These are phyloP conservation scores for Suillus sp. DNA, from an alignment of 768 basidiomycete genomes.

Conservation along the genomic window DNA sequence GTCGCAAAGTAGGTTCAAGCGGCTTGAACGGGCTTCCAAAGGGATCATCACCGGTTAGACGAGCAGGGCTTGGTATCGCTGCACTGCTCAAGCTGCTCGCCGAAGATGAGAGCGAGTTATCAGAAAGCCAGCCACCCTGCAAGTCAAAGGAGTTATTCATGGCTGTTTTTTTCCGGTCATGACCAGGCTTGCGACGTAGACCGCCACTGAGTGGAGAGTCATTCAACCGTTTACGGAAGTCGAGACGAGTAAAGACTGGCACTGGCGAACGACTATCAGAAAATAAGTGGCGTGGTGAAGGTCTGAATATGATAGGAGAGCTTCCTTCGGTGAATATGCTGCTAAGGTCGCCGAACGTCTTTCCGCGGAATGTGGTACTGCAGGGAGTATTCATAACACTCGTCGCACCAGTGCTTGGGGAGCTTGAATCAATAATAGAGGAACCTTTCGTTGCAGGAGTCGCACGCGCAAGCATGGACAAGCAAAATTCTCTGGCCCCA, in stretches of 20 bases:
- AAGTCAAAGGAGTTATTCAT: slow-evolving; percentile 31
- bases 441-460: slow-evolving; percentile 48
- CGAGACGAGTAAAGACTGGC: slow-evolving; percentile 32
- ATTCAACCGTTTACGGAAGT: slow-evolving; percentile 40
- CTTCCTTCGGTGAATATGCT: slow-evolving; percentile 27
- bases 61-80: slow-evolving; percentile 25
- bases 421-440: slow-evolving; percentile 29
- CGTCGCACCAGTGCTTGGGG: slow-evolving; percentile 32
- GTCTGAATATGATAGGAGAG: slow-evolving; percentile 42
- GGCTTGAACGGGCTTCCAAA: slow-evolving; percentile 49
- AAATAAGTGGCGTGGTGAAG: slow-evolving; percentile 45
- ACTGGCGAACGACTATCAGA: slow-evolving; percentile 38
- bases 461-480: slow-evolving; percentile 63
- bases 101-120: slow-evolving; percentile 32
- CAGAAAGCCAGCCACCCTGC: slow-evolving; percentile 33
- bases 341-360: slow-evolving; percentile 27
- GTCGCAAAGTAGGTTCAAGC: slow-evolving; percentile 17
- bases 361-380: slow-evolving; percentile 28
- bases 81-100: slow-evolving; percentile 19
- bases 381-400: slow-evolving; percentile 34
- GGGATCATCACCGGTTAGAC: slow-evolving; percentile 43
- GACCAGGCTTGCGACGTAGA: slow-evolving; percentile 29
- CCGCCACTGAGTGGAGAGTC: slow-evolving; percentile 49
- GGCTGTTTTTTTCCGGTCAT: slow-evolving; percentile 30
- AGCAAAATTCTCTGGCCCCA: slow-evolving; percentile 59